Evolutionary conservation across 257 asterid genomes (phyloP).

Genomic region (Jaltomata sinuosa): DNA sequence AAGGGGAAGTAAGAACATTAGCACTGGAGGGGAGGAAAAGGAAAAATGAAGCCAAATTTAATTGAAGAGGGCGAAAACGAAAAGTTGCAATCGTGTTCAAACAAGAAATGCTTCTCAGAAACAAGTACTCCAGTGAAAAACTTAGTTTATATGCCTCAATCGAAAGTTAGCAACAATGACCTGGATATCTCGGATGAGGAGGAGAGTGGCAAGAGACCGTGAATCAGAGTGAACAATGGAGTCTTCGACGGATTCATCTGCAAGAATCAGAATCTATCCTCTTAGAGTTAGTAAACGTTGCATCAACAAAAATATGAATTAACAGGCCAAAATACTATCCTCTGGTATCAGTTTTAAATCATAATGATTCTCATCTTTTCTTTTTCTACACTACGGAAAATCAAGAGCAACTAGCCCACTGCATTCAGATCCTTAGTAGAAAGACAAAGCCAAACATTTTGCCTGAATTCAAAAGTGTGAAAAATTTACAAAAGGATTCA

Average conservation of each 20-base stretch:
- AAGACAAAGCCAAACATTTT: not conserved
- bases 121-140: not conserved
- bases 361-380: not conserved
- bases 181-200: slow-evolving; percentile 96
- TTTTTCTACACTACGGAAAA: not conserved
- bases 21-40: not conserved
- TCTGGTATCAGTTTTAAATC: not conserved
- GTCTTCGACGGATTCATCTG: slow-evolving; percentile 96
- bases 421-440: not conserved
- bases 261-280: slow-evolving; percentile 88
- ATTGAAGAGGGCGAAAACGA: not conserved
- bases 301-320: not conserved
- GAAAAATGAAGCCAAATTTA: not conserved
- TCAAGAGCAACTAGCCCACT: not conserved
- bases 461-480: not conserved
- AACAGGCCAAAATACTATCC: not conserved
- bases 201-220: slow-evolving; percentile 94
- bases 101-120: not conserved
- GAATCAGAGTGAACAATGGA: slow-evolving; percentile 94
- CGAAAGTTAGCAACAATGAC: slow-evolving; percentile 19
- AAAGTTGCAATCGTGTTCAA: not conserved
- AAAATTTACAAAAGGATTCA: not conserved
- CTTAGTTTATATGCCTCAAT: not conserved
- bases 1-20: not conserved
- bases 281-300: slow-evolving; percentile 65